phyloP scores from a whole-genome alignment of 495 filamentous ascomycete genomes.

The Polyplosphaeria fusca region DNA sequence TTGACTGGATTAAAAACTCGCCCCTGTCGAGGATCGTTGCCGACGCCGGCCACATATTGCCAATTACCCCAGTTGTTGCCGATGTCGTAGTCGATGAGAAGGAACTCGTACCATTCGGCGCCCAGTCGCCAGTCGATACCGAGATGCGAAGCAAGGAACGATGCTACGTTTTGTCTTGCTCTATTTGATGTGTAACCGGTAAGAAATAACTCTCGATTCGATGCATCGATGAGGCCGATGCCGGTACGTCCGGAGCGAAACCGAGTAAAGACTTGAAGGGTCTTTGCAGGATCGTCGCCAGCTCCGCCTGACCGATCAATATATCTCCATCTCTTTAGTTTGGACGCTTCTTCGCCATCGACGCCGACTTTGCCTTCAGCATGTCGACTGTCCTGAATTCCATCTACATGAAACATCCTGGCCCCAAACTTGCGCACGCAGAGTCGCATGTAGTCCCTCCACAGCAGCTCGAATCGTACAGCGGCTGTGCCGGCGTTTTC shows the following conservation, averaged over 20 bases:
- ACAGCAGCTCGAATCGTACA: conserved; percentile 67
- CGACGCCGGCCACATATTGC: conserved; percentile 72
- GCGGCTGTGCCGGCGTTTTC: background rate
- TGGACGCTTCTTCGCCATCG: conserved; percentile 2
- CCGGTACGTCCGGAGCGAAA: conserved; percentile 63
- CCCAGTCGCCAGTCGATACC: conserved; percentile 73
- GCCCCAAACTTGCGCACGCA: conserved; percentile 61
- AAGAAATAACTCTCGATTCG: conserved; percentile 62
- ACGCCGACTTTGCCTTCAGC: background rate
- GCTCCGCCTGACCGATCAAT: conserved; percentile 2
- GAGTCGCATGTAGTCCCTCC: conserved; percentile 74
- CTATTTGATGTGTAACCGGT: conserved; percentile 73
- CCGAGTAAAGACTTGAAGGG: conserved; percentile 32
- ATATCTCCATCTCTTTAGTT: conserved; percentile 36
- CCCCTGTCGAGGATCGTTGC: conserved; percentile 65
- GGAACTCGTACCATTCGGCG: conserved; percentile 72
- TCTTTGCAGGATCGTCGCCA: conserved; percentile 22
- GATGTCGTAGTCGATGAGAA: conserved; percentile 69
- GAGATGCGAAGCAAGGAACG: conserved; percentile 66
- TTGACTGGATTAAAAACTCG: conserved; percentile 72
- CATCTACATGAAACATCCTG: conserved; percentile 58
- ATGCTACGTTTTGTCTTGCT: conserved; percentile 67
- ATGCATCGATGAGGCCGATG: conserved; percentile 67
- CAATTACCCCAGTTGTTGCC: conserved; percentile 73
- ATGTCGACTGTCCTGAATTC: conserved; percentile 45